Evolutionary conservation across 139 green algal species (phyloP).

Genomic region (Chlorella sp.): DNA sequence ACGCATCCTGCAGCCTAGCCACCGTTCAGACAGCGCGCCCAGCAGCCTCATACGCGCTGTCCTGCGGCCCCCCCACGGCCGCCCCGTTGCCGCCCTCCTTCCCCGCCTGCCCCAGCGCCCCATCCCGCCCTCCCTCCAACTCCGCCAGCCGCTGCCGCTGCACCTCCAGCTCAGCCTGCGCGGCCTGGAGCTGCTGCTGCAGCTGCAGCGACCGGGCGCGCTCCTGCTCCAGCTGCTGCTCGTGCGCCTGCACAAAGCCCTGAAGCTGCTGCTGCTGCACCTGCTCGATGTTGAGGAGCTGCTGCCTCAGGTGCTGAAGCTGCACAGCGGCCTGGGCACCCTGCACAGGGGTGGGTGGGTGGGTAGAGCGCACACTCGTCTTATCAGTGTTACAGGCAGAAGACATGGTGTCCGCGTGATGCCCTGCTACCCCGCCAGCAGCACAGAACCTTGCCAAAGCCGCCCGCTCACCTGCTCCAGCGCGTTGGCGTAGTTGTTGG

Average conservation of each 20-base stretch:
- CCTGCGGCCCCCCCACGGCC: too few relatives aligned
- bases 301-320: background rate
- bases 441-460: background rate
- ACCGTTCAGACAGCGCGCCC: too few relatives aligned
- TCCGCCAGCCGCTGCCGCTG: background rate
- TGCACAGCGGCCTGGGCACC: background rate
- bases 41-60: too few relatives aligned
- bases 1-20: background rate
- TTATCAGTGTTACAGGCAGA: background rate
- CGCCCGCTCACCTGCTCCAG: background rate
- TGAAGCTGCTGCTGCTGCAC: background rate
- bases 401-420: too few relatives aligned
- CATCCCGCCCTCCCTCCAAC: background rate
- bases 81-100: too few relatives aligned
- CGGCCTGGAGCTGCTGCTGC: background rate
- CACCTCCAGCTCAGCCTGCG: too few relatives aligned
- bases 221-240: too few relatives aligned
- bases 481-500: background rate
- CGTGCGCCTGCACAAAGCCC: background rate
- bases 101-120: background rate
- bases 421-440: too few relatives aligned
- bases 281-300: too few relatives aligned
- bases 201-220: background rate
- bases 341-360: background rate
- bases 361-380: too few relatives aligned